phyloP scores from a whole-genome alignment of 345 rosid genomes.

The Lumnitzera littorea region DNA sequence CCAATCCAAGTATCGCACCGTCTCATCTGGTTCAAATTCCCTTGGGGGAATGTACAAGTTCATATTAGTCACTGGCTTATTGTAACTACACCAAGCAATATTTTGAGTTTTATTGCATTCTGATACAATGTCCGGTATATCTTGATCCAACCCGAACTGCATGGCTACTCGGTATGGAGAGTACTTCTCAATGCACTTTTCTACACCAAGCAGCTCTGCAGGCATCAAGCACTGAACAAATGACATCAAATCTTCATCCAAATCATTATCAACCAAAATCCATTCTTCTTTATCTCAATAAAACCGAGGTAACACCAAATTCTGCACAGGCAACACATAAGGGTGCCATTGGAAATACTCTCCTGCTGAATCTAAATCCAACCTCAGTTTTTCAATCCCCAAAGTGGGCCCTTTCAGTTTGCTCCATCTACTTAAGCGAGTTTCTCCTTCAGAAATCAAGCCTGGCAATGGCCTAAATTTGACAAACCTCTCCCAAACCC shows the following conservation, averaged over 20 bases:
- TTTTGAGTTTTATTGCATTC: slow-evolving; percentile 10
- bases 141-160: slow-evolving; percentile 68
- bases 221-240: slow-evolving; percentile 18
- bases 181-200: slow-evolving; percentile 22
- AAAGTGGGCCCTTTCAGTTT: not conserved
- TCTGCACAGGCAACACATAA: slow-evolving; percentile 1
- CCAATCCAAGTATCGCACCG: slow-evolving; percentile 35
- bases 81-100: slow-evolving; percentile 29
- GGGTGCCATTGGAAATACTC: slow-evolving; percentile 23
- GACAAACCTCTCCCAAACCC: slow-evolving; percentile 39
- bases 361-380: slow-evolving; percentile 17
- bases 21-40: slow-evolving; percentile 16
- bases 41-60: slow-evolving; percentile 35
- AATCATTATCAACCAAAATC: too few relatives aligned
- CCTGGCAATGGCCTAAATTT: slow-evolving; percentile 21
- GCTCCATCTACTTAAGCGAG: slow-evolving; percentile 33
- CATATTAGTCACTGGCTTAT: slow-evolving; percentile 22
- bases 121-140: slow-evolving; percentile 20
- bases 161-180: slow-evolving; percentile 42
- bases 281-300: slow-evolving; percentile 6
- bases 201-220: slow-evolving; percentile 32
- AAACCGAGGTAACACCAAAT: slow-evolving; percentile 2
- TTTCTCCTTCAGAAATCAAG: slow-evolving; percentile 10
- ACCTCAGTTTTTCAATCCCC: slow-evolving; percentile 10
- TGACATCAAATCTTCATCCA: too few relatives aligned